Percentiles rank a stretch among this genome's conserved stretches.
These are phyloP conservation scores for Pyrrhoderma lamaoense DNA, from an alignment of 1,284 basidiomycete species.

Conservation along the genomic window DNA sequence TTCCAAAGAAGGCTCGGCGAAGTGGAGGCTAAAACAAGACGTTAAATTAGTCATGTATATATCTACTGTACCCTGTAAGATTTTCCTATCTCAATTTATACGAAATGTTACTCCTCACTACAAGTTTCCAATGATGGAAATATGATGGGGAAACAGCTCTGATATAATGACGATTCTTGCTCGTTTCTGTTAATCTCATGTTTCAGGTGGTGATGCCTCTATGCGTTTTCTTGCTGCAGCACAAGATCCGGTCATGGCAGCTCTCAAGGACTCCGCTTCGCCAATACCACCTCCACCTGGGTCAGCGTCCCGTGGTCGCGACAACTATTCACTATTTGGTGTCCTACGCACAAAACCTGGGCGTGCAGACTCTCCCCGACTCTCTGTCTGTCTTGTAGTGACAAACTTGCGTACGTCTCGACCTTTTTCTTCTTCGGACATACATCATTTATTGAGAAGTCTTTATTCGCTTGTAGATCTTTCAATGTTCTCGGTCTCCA, in stretches of 20 bases:
- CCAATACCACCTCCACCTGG: slow-evolving; percentile 32
- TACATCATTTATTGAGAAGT: background rate
- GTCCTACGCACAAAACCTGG: slow-evolving; percentile 87
- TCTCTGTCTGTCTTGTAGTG: slow-evolving; percentile 80
- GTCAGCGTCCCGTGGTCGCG: slow-evolving; percentile 61
- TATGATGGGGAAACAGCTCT: too few relatives aligned
- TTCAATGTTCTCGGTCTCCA: slow-evolving; percentile 84
- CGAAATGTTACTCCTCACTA: too few relatives aligned
- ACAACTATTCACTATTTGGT: slow-evolving; percentile 67
- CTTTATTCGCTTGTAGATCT: slow-evolving; percentile 20
- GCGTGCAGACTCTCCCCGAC: slow-evolving; percentile 80
- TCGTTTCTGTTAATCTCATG: slow-evolving; percentile 1
- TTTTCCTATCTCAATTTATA: background rate
- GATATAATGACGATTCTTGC: too few relatives aligned
- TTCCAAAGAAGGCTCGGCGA: slow-evolving; percentile 26
- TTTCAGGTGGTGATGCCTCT: slow-evolving; percentile 83
- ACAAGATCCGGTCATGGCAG: slow-evolving; percentile 65
- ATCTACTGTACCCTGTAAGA: slow-evolving; percentile 81
- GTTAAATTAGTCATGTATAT: slow-evolving; percentile 69
- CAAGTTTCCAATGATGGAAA: too few relatives aligned
- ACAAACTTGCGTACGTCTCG: slow-evolving; percentile 73
- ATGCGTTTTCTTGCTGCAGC: slow-evolving; percentile 65
- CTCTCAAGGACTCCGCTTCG: slow-evolving; percentile 47
- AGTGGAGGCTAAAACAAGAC: slow-evolving; percentile 43
- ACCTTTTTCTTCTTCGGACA: too few relatives aligned